These are phyloP conservation scores for Lantana camara DNA, from an alignment of 257 asterid genomes.

Conservation along the genomic window DNA sequence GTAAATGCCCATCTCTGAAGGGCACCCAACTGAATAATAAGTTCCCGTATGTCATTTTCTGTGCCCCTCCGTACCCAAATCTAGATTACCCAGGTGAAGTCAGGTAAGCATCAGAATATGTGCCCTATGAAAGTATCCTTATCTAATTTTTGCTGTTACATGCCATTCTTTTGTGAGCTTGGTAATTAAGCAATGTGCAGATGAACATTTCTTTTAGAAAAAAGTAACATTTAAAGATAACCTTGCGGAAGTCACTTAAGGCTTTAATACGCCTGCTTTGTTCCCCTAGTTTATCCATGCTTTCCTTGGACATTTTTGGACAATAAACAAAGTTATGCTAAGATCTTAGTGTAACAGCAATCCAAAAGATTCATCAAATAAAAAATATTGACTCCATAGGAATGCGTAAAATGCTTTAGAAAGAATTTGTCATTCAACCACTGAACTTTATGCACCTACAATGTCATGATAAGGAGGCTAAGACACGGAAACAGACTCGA, in stretches of 20 bases:
- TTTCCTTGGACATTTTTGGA: conserved; percentile 4
- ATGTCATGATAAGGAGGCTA: not conserved
- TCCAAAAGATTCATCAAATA: not conserved
- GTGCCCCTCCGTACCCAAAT: conserved; percentile 84
- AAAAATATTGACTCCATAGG: not conserved
- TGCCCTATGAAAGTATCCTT: not conserved
- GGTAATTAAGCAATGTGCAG: conserved; percentile 3
- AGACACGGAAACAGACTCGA: conserved; percentile 1
- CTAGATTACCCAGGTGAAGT: conserved; percentile 86
- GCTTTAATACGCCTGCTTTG: not conserved
- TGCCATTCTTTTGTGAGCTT: conserved; percentile 6
- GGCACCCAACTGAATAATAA: conserved; percentile 47
- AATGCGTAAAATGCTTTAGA: no score
- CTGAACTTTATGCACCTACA: not conserved
- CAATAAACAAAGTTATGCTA: not conserved
- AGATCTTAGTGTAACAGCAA: not conserved
- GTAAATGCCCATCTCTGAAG: conserved; percentile 60
- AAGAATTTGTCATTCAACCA: no score
- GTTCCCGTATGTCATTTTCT: conserved; percentile 87
- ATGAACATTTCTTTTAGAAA: not conserved
- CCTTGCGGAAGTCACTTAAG: conserved; percentile 11
- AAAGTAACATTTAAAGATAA: conserved; percentile 14
- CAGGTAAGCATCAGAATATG: conserved; percentile 44
- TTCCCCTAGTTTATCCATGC: not conserved
- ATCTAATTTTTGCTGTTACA: conserved; percentile 3